These are phyloP conservation scores for Acanthamoeba sp. DNA, from an alignment of 208 protist genomes.

Conservation along the genomic window DNA sequence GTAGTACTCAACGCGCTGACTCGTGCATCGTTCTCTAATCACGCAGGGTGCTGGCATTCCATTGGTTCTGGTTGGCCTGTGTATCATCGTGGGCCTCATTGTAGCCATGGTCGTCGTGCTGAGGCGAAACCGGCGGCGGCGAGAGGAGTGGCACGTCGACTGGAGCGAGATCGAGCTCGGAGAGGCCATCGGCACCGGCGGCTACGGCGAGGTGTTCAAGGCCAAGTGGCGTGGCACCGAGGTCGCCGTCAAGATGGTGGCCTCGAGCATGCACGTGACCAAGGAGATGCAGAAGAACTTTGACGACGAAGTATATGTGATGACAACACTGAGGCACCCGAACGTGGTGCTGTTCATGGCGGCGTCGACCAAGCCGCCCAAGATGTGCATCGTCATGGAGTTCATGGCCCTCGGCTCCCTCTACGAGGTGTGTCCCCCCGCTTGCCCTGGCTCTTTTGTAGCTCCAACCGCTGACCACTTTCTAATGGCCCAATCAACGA, in stretches of 20 bases:
- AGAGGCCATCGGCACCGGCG: constrained; percentile 32
- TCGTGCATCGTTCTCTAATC: too few relatives aligned
- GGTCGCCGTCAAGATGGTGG: constrained; percentile 68
- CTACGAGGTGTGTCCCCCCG: too few relatives aligned
- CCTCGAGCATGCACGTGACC: neutral
- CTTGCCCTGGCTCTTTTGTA: too few relatives aligned
- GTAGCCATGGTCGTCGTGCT: neutral
- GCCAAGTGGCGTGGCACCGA: constrained; percentile 70
- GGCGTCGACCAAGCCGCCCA: constrained; percentile 37
- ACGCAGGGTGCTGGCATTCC: neutral
- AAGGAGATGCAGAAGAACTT: constrained; percentile 68
- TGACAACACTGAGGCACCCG: neutral
- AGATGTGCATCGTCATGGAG: constrained; percentile 49
- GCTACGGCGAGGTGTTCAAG: constrained; percentile 60
- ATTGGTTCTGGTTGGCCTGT: neutral
- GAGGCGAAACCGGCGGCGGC: neutral
- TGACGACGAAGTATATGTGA: neutral
- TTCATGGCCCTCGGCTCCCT: constrained; percentile 4
- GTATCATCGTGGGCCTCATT: neutral
- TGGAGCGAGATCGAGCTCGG: constrained; percentile 55
- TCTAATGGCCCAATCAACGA: too few relatives aligned
- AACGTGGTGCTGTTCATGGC: constrained; percentile 56
- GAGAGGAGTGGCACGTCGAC: constrained; percentile 50
- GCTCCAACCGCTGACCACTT: too few relatives aligned
- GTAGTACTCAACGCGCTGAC: too few relatives aligned